Evolutionary conservation across 2,329 filamentous ascomycete species (phyloP).

Genomic region (Decorospora gaudefroyi): DNA sequence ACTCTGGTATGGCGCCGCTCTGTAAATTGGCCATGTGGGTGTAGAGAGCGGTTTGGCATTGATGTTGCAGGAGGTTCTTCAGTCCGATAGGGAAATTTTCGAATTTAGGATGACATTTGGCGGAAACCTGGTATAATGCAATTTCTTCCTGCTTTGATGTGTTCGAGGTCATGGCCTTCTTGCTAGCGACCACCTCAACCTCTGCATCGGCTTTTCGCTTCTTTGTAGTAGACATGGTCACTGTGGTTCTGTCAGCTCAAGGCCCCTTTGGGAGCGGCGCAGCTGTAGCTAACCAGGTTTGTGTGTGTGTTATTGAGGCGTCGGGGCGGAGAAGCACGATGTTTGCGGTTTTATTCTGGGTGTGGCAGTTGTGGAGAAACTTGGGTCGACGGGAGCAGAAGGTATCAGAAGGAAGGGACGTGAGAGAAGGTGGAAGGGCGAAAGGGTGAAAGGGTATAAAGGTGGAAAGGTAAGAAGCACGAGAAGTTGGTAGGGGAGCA

Average conservation of each 20-base stretch:
- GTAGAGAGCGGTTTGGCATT: background rate
- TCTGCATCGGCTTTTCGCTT: background rate
- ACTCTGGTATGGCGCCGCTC: background rate
- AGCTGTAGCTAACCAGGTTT: background rate
- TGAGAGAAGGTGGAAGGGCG: background rate
- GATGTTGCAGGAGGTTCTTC: background rate
- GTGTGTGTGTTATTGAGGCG: background rate
- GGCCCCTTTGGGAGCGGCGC: background rate
- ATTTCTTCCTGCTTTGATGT: background rate
- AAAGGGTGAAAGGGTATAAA: background rate
- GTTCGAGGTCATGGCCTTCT: background rate
- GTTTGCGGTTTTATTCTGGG: no score
- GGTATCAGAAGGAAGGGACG: background rate
- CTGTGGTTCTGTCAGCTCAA: background rate
- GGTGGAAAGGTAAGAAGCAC: no score
- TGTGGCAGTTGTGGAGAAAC: no score
- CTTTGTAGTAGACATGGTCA: background rate
- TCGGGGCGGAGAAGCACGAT: no score
- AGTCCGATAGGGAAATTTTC: background rate
- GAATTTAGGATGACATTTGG: background rate
- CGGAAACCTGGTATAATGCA: background rate
- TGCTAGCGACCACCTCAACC: background rate
- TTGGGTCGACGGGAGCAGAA: no score
- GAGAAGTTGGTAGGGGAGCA: background rate
- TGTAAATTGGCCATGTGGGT: background rate